Conservation (phyloP, 257 asterid genomes). For the Eustoma russellianum region DNA sequence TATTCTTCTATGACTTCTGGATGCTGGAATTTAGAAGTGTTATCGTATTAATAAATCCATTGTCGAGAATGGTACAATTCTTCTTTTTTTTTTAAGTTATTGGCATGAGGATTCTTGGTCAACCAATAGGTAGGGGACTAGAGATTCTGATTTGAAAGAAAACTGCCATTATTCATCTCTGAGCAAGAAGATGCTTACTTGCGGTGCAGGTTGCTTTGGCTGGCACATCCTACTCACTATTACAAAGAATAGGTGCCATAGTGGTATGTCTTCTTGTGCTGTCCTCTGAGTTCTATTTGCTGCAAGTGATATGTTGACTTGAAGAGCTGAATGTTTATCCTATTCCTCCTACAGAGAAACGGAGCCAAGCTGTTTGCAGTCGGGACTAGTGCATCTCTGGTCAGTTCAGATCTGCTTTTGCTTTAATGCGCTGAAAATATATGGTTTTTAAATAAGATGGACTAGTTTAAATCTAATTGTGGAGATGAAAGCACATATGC, state of each 20-base stretch:
- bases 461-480: no score
- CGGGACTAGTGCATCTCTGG: slow-evolving; percentile 90
- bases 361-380: slow-evolving; percentile 86
- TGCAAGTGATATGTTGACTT: not conserved
- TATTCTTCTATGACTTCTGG: not conserved
- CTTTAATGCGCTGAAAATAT: no score
- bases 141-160: not conserved
- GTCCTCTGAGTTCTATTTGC: slow-evolving; percentile 4
- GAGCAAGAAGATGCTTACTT: not conserved
- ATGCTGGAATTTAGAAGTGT: no score
- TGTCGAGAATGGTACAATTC: no score
- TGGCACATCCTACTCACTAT: slow-evolving; percentile 74
- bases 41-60: no score
- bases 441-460: no score
- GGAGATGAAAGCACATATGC: no score
- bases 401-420: slow-evolving; percentile 23
- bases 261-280: slow-evolving; percentile 35
- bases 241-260: slow-evolving; percentile 78
- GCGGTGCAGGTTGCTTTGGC: slow-evolving; percentile 71
- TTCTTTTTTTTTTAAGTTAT: no score
- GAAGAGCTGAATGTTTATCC: slow-evolving; percentile 10
- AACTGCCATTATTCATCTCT: not conserved
- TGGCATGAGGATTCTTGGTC: no score
- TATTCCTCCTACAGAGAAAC: slow-evolving; percentile 55
- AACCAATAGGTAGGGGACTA: no score